These are phyloP conservation scores for Limonium bicolor DNA, from an alignment of 148 eudicot species.

Conservation along the genomic window DNA sequence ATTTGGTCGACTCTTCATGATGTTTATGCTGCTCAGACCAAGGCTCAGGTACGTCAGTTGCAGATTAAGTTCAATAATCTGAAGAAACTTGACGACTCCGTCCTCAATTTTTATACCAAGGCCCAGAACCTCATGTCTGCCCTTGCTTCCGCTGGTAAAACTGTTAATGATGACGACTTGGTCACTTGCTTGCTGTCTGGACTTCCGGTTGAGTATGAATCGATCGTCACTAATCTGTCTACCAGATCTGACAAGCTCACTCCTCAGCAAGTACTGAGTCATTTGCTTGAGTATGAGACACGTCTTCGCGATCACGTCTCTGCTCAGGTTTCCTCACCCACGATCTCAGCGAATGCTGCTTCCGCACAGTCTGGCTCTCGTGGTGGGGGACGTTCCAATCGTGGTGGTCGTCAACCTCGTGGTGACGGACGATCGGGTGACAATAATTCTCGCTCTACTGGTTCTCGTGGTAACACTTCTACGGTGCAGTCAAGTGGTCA, in stretches of 20 bases:
- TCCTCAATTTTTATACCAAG: background rate
- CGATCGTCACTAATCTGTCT: background rate
- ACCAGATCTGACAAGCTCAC: background rate
- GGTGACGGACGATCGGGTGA: too few species aligned
- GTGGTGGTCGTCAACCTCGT: too few species aligned
- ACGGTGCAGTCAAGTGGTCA: too few species aligned
- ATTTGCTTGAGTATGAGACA: background rate
- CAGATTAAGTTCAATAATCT: background rate
- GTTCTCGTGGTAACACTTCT: too few species aligned
- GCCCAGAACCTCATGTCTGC: background rate
- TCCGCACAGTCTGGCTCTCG: background rate
- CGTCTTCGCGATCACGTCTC: background rate
- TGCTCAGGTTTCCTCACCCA: background rate
- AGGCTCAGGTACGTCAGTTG: background rate
- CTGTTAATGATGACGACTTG: background rate
- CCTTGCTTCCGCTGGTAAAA: background rate
- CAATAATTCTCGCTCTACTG: too few species aligned
- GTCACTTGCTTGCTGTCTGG: background rate
- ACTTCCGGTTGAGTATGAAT: background rate
- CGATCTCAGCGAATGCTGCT: background rate
- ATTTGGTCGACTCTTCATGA: background rate
- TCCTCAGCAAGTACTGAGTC: background rate
- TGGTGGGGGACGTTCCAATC: background rate
- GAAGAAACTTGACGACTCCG: background rate
- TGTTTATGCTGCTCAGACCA: background rate